Evolutionary conservation across 805 yeast species (phyloP).

Genomic region (Starmerella vaccinii): DNA sequence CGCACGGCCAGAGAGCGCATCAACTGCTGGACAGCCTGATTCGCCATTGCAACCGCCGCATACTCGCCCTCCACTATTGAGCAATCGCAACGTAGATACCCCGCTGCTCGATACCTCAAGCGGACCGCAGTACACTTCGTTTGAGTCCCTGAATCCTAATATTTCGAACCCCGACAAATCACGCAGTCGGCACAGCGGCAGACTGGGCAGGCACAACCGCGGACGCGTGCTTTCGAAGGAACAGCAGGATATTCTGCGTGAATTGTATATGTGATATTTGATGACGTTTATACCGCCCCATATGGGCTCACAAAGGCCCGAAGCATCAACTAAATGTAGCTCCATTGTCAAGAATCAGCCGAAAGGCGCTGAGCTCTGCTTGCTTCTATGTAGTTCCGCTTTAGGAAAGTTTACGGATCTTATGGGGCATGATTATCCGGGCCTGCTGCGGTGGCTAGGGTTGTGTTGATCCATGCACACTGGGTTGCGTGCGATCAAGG

Average conservation of each 20-base stretch:
- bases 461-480: not conserved
- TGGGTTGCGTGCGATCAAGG: too few species aligned
- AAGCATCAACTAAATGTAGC: too few species aligned
- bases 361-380: too few species aligned
- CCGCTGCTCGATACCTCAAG: constrained; percentile 1
- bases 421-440: too few species aligned
- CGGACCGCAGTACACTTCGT: constrained; percentile 26
- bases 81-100: not conserved
- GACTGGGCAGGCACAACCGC: constrained; percentile 26
- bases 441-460: not conserved
- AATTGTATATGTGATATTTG: constrained; percentile 30
- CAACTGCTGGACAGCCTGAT: not conserved
- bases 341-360: too few species aligned
- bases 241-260: constrained; percentile 42
- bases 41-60: not conserved
- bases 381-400: too few species aligned
- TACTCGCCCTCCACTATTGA: not conserved
- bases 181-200: constrained; percentile 12
- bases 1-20: not conserved
- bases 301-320: too few species aligned
- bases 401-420: too few species aligned
- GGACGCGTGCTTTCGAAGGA: constrained; percentile 39
- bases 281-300: too few species aligned
- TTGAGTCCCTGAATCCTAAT: constrained; percentile 24
- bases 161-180: constrained; percentile 22